These are phyloP conservation scores for Colletotrichum cuscutae DNA, from an alignment of 2,329 filamentous ascomycete genomes.

Conservation along the genomic window DNA sequence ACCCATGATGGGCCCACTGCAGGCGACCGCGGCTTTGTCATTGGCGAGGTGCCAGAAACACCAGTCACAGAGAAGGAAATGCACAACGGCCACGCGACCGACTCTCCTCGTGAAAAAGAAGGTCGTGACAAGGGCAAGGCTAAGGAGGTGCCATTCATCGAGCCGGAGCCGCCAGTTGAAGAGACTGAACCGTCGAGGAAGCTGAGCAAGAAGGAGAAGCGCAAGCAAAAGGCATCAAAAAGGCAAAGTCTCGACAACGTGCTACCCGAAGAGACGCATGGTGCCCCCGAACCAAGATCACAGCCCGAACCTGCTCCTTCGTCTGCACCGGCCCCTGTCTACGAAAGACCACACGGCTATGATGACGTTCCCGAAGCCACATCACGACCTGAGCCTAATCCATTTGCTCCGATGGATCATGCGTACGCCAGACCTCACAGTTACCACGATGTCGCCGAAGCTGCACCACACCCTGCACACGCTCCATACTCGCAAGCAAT, in stretches of 20 bases:
- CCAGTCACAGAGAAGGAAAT: constrained; percentile 37
- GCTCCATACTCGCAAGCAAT: background rate
- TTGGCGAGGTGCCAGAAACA: constrained; percentile 57
- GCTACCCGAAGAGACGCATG: background rate
- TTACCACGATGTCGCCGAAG: background rate
- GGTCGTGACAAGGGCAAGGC: constrained; percentile 36
- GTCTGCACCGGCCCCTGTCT: background rate
- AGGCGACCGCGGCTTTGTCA: constrained; percentile 55
- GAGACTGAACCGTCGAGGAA: constrained; percentile 41
- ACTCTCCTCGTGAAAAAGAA: constrained; percentile 41
- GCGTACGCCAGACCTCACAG: constrained; percentile 11
- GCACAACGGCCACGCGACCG: constrained; percentile 35
- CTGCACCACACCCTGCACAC: background rate
- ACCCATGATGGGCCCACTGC: constrained; percentile 36
- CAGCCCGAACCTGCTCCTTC: background rate
- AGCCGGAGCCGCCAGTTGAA: constrained; percentile 18
- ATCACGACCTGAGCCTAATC: background rate
- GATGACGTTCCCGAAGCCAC: constrained; percentile 4
- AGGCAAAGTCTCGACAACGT: constrained; percentile 44
- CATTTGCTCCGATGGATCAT: background rate
- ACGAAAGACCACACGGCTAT: constrained; percentile 8
- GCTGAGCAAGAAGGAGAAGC: constrained; percentile 60
- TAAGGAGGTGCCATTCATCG: constrained; percentile 35
- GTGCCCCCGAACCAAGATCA: background rate
- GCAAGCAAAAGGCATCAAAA: constrained; percentile 54